Base-by-base conservation (phyloP, 2,329 filamentous ascomycete genomes). In the Sporothrix protearum region DNA sequence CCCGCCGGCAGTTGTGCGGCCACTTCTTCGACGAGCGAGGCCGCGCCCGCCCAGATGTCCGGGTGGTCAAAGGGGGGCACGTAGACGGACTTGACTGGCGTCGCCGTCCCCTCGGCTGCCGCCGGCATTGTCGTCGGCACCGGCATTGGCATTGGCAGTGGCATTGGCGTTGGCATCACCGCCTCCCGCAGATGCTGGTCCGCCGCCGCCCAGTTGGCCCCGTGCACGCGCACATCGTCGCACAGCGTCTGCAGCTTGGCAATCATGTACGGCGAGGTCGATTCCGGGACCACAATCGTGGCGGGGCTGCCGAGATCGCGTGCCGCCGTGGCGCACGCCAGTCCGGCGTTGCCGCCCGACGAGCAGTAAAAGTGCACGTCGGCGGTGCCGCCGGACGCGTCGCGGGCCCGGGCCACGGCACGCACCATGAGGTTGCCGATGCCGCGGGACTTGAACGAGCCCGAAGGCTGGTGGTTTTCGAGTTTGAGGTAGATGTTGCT, bases 401-500 rank as follows among this genome's bases (percentile, higher is more conserved):
- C 78, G 76, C 53, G 28, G 36, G 67, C 71, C 2, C 33, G 66
- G 71, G 78, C 76, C 42, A 80, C 74, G 79, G 80, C 82, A 73
- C 84, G 82, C 69, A 89, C 84, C 78, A 93, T 88, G 77, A 91
- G 87, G 80, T 92, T 87, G 76, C 91, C 91, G 75, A 94, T 88
- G 71, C 91, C 92, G 76, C 88, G 86, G 57, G 91, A 94, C 80
- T 96, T 95, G 88, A 96, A 96, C 19, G 91, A 94, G 74, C 91
- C 91, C 8, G 90, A 91, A 8, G 92, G 93, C 79, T 96, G 93
- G 71, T 92, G 85, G 77, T 90, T 92, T 76, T 96, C 92, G 72
- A 95, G 87, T 80, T 96, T 96, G 77, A 96, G 88, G 79, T 91
- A 92, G 81, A 96, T 87, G 82, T 91, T 89, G 83, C 91, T 85